phyloP scores from a whole-genome alignment of 164 flowering plant species.

The Umbellularia californica region DNA sequence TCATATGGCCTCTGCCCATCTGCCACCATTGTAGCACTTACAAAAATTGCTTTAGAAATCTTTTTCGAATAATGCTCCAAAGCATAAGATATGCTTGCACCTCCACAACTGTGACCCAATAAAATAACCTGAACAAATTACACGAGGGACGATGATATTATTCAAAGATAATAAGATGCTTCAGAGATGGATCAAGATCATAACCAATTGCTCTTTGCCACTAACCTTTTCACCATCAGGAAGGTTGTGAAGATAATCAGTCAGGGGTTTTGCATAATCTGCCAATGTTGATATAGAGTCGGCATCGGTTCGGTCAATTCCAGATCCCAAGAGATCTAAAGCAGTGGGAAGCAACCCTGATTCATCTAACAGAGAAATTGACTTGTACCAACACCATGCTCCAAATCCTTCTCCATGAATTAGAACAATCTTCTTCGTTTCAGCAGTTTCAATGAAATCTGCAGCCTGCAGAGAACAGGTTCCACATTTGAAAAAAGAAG shows the following conservation, averaged over 20 bases:
- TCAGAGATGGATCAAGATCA: neutral
- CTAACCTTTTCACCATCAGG: slow-evolving; percentile 79
- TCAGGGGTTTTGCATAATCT: slow-evolving; percentile 80
- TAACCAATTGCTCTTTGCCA: neutral
- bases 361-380: slow-evolving; percentile 80
- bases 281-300: slow-evolving; percentile 52
- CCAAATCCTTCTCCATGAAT: slow-evolving; percentile 99
- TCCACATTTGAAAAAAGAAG: neutral
- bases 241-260: slow-evolving; percentile 53
- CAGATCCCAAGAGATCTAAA: slow-evolving; percentile 82
- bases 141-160: neutral
- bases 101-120: slow-evolving; percentile 94
- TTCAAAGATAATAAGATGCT: neutral
- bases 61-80: slow-evolving; percentile 66
- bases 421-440: slow-evolving; percentile 64
- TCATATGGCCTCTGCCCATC: slow-evolving; percentile 88
- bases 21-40: slow-evolving; percentile 87
- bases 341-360: slow-evolving; percentile 64
- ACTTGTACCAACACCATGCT: slow-evolving; percentile 99
- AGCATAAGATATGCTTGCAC: slow-evolving; percentile 90
- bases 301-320: slow-evolving; percentile 60
- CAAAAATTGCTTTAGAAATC: slow-evolving; percentile 77
- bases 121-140: slow-evolving; percentile 61
- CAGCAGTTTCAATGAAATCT: slow-evolving; percentile 57
- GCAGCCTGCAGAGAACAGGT: slow-evolving; percentile 34